These are phyloP conservation scores for Deinandra increscens DNA, from an alignment of 129 eudicot species.

Conservation along the genomic window DNA sequence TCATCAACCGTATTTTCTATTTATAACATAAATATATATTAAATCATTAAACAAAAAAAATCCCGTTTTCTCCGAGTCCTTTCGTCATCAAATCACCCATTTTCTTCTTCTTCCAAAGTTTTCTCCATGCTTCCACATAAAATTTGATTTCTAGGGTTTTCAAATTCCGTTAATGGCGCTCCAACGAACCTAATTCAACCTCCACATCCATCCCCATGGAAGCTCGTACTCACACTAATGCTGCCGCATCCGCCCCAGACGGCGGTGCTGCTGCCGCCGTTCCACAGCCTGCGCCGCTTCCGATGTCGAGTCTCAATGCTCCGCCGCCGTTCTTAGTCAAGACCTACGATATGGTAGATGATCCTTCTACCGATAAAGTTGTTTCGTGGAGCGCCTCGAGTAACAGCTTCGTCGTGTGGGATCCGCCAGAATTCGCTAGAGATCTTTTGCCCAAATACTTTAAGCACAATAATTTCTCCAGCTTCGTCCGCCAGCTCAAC, in stretches of 20 bases:
- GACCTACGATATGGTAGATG: constrained; percentile 91
- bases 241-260: constrained; percentile 21
- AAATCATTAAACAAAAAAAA: constrained; percentile 3
- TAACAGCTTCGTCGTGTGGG: constrained; percentile 88
- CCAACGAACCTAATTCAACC: constrained; percentile 9
- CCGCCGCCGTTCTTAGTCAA: constrained; percentile 84
- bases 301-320: constrained; percentile 50
- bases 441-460: constrained; percentile 77
- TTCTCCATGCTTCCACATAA: constrained; percentile 29
- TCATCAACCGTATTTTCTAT: no score
- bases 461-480: constrained; percentile 85
- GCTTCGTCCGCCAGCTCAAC: constrained; percentile 88
- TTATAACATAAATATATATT: no score
- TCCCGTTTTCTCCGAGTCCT: constrained; percentile 11
- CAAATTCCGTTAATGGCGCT: constrained; percentile 24
- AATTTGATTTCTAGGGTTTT: constrained; percentile 26
- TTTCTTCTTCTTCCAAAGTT: constrained; percentile 20
- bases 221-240: constrained; percentile 14
- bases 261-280: constrained; percentile 15
- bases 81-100: constrained; percentile 18
- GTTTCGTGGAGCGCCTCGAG: constrained; percentile 82
- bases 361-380: constrained; percentile 65
- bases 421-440: constrained; percentile 74
- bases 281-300: constrained; percentile 43
- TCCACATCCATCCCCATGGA: constrained; percentile 27